Percentiles rank a stretch among this genome's conserved stretches.
phyloP scores from a whole-genome alignment of 192 early-diverging fungal species.

The Lunasporangiospora selenospora region DNA sequence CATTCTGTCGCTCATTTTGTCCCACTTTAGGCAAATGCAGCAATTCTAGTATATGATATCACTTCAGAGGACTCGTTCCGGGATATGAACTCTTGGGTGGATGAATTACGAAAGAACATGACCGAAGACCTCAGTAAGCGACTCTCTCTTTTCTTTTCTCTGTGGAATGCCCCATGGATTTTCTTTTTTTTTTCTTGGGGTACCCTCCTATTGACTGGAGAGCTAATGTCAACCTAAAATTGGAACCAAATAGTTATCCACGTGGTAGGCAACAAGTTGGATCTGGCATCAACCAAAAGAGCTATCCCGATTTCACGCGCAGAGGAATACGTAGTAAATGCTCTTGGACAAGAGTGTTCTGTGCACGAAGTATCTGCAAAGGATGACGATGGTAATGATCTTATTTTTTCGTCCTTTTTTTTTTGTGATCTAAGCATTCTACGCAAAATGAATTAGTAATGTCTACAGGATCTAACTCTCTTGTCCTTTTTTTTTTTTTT shows the following conservation, averaged over 20 bases:
- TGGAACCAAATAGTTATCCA: slow-evolving; percentile 62
- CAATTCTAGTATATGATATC: slow-evolving; percentile 77
- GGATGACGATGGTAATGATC: slow-evolving; percentile 68
- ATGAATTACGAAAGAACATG: slow-evolving; percentile 64
- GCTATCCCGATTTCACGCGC: slow-evolving; percentile 63
- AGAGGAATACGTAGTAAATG: slow-evolving; percentile 64
- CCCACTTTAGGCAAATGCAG: slow-evolving; percentile 63
- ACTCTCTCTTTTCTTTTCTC: too few relatives aligned
- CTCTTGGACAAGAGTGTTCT: slow-evolving; percentile 65
- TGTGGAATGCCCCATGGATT: too few relatives aligned
- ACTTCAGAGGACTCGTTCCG: slow-evolving; percentile 73
- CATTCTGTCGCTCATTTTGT: not conserved
- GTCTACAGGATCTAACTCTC: too few relatives aligned
- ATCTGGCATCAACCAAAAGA: slow-evolving; percentile 64
- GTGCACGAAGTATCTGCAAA: slow-evolving; percentile 77
- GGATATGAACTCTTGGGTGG: slow-evolving; percentile 74
- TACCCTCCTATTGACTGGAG: too few relatives aligned
- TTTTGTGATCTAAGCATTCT: too few relatives aligned
- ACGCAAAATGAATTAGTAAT: too few relatives aligned
- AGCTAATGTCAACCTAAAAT: too few relatives aligned
- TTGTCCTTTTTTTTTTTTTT: too few relatives aligned
- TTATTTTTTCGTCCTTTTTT: too few relatives aligned
- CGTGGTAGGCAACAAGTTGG: slow-evolving; percentile 77
- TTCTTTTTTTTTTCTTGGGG: not conserved
- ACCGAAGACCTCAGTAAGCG: slow-evolving; percentile 64